Evolutionary conservation across 1,284 basidiomycete species (phyloP).

Genomic region (Puccinia hordei): DNA sequence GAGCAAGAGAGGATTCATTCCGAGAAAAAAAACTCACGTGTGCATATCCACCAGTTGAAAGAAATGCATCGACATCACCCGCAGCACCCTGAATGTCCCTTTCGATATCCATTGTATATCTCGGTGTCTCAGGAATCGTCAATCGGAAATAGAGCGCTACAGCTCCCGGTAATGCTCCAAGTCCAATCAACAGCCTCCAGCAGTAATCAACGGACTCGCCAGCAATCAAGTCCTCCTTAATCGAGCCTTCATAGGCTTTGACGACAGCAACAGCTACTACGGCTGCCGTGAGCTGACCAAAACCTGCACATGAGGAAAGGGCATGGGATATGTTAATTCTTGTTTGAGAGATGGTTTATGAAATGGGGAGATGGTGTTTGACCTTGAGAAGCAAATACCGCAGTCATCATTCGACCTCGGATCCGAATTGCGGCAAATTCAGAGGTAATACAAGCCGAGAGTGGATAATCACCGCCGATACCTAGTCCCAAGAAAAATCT

Average conservation of each 20-base stretch:
- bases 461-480: constrained; percentile 81
- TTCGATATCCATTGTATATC: constrained; percentile 88
- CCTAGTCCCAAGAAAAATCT: constrained; percentile 55
- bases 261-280: constrained; percentile 72
- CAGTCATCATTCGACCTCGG: constrained; percentile 70
- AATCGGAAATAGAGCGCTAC: constrained; percentile 64
- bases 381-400: constrained; percentile 49
- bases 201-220: constrained; percentile 61
- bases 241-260: constrained; percentile 69
- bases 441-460: constrained; percentile 65
- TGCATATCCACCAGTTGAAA: constrained; percentile 63
- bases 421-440: constrained; percentile 76
- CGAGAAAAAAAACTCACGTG: constrained; percentile 36
- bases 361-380: background rate
- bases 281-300: constrained; percentile 68
- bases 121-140: constrained; percentile 65
- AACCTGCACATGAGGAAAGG: constrained; percentile 59
- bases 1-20: constrained; percentile 50
- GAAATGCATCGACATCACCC: constrained; percentile 69
- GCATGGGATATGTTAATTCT: background rate
- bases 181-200: constrained; percentile 64
- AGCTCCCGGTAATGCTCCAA: constrained; percentile 61
- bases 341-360: background rate
- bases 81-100: constrained; percentile 74
- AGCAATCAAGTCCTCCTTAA: constrained; percentile 64